Conservation (phyloP, 495 filamentous ascomycete species). For the Penicillium roqueforti region DNA sequence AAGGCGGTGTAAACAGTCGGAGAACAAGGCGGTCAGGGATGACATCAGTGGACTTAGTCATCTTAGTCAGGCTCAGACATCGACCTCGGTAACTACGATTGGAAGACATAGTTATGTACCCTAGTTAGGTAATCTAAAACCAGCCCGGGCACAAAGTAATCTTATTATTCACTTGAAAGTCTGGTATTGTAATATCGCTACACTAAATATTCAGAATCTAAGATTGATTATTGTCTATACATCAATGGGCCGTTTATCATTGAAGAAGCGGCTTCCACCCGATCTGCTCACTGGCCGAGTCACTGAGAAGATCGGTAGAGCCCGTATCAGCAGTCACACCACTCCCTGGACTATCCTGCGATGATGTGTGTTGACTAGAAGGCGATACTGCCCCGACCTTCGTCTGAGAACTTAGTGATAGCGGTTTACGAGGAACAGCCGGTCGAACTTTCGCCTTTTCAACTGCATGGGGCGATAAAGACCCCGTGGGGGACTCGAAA, state of each 20-base stretch:
- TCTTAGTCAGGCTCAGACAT: not conserved
- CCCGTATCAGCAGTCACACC: not conserved
- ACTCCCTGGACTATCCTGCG: not conserved
- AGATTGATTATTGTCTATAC: not conserved
- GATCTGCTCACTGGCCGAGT: constrained; percentile 20
- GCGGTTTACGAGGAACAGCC: constrained; percentile 34
- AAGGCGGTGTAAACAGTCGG: not conserved
- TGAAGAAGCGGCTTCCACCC: constrained; percentile 37
- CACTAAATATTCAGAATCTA: not conserved
- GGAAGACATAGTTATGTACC: too few relatives aligned
- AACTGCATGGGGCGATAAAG: not conserved
- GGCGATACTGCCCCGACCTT: not conserved
- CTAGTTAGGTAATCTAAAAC: too few relatives aligned
- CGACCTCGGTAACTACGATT: too few relatives aligned
- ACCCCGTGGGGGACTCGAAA: not conserved
- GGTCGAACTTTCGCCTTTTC: constrained; percentile 19
- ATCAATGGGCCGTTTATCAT: constrained; percentile 10
- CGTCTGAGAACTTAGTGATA: constrained; percentile 24
- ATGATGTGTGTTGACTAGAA: not conserved
- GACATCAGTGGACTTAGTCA: not conserved
- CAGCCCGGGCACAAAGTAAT: too few relatives aligned
- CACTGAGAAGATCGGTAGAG: constrained; percentile 27
- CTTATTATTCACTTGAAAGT: too few relatives aligned
- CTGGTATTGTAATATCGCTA: not conserved
- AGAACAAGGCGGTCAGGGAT: constrained; percentile 6